Percentiles rank a stretch among this genome's conserved stretches.
These are phyloP conservation scores for Isabelozyma heimii DNA, from an alignment of 805 yeast genomes.

Conservation along the genomic window DNA sequence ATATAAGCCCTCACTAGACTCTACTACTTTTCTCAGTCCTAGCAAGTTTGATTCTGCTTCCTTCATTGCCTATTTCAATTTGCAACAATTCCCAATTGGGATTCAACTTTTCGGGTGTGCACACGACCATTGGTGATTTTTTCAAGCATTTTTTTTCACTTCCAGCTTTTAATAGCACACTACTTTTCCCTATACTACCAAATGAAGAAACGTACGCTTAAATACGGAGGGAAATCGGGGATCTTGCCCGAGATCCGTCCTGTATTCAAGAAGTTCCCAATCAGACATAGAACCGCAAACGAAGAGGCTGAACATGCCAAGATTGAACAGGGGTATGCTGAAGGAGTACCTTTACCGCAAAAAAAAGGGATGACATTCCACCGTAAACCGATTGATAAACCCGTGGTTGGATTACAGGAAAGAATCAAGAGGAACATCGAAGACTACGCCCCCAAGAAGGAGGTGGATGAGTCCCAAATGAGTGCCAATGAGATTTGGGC, in stretches of 20 bases:
- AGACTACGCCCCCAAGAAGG: conserved; percentile 27
- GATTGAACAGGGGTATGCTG: conserved; percentile 65
- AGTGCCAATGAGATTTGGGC: conserved; percentile 43
- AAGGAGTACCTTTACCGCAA: conserved; percentile 64
- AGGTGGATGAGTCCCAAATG: conserved; percentile 29
- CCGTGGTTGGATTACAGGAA: conserved; percentile 57
- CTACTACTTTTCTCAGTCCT: too few species aligned
- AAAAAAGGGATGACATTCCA: conserved; percentile 44
- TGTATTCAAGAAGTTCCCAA: conserved; percentile 63
- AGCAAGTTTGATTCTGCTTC: too few species aligned
- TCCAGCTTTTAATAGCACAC: neutral
- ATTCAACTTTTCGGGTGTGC: too few species aligned
- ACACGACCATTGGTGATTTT: neutral
- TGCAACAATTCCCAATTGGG: too few species aligned
- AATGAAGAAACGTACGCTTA: conserved; percentile 51
- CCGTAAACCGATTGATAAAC: conserved; percentile 53
- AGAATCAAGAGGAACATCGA: conserved; percentile 57
- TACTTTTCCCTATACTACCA: neutral
- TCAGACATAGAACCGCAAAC: conserved; percentile 46
- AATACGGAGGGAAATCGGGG: conserved; percentile 71
- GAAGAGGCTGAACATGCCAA: conserved; percentile 42
- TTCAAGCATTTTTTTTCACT: neutral
- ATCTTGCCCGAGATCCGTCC: conserved; percentile 75
- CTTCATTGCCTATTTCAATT: too few species aligned
- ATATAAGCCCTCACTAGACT: too few species aligned